Evolutionary conservation across 2,329 filamentous ascomycete species (phyloP).

Genomic region (Juglanconis juglandina): DNA sequence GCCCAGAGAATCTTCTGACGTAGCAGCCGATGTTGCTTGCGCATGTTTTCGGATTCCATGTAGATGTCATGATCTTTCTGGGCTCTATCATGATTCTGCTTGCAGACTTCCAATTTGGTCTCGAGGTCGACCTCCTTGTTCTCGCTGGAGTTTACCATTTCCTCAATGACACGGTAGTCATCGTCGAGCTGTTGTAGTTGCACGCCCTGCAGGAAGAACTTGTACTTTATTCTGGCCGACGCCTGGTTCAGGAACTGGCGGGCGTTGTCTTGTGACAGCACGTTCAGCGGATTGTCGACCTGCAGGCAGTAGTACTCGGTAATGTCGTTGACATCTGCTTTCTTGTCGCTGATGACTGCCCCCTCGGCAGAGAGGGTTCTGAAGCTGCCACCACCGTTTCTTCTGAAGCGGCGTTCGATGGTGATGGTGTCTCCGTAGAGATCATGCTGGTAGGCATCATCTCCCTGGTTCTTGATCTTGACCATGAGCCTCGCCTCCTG

Average conservation of each 20-base stretch:
- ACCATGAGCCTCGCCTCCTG: slow-evolving; percentile 76
- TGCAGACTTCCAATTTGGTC: slow-evolving; percentile 61
- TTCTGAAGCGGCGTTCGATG: slow-evolving; percentile 86
- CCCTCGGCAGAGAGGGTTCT: slow-evolving; percentile 75
- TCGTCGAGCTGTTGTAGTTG: slow-evolving; percentile 88
- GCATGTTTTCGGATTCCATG: slow-evolving; percentile 63
- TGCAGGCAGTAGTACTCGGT: slow-evolving; percentile 90
- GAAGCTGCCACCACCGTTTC: slow-evolving; percentile 72
- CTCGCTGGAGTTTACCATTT: slow-evolving; percentile 71
- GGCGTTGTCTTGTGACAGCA: slow-evolving; percentile 92
- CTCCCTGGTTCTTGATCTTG: slow-evolving; percentile 84
- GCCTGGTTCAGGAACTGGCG: slow-evolving; percentile 88
- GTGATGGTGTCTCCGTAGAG: slow-evolving; percentile 81
- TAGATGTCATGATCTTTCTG: slow-evolving; percentile 62
- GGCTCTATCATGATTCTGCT: slow-evolving; percentile 57
- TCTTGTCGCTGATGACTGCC: slow-evolving; percentile 75
- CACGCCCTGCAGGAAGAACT: slow-evolving; percentile 91
- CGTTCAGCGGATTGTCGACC: slow-evolving; percentile 94
- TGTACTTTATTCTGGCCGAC: slow-evolving; percentile 82
- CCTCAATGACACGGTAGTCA: slow-evolving; percentile 81
- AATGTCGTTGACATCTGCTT: slow-evolving; percentile 84
- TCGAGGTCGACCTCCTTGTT: slow-evolving; percentile 58
- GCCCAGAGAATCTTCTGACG: slow-evolving; percentile 77
- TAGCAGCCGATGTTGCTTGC: slow-evolving; percentile 56
- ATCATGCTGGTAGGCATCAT: slow-evolving; percentile 78